These are phyloP conservation scores for Bipolaris bicolor DNA, from an alignment of 2,329 filamentous ascomycete genomes.

Conservation along the genomic window DNA sequence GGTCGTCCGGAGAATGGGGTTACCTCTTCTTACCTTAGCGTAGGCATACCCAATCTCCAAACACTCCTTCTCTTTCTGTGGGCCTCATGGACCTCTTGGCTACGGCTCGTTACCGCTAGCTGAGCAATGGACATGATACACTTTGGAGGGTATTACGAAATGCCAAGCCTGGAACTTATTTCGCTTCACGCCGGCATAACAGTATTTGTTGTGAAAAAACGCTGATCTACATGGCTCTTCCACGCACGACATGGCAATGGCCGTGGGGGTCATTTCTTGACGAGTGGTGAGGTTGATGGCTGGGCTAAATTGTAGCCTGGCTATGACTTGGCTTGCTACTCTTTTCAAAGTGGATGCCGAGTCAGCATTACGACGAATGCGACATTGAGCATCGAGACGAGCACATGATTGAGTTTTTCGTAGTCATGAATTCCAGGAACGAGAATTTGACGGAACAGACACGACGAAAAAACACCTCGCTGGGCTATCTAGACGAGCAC, in stretches of 20 bases:
- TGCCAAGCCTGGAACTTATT: slow-evolving; percentile 32
- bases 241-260: slow-evolving; percentile 34
- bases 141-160: slow-evolving; percentile 31
- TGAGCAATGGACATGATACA: slow-evolving; percentile 35
- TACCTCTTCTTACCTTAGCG: slow-evolving; percentile 48
- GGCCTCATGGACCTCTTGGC: slow-evolving; percentile 35
- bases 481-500: slow-evolving; percentile 45
- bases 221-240: slow-evolving; percentile 27
- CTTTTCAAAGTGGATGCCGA: slow-evolving; percentile 29
- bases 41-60: slow-evolving; percentile 54
- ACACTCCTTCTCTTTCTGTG: slow-evolving; percentile 53
- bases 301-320: slow-evolving; percentile 34
- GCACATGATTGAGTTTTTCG: slow-evolving; percentile 29
- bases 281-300: slow-evolving; percentile 30
- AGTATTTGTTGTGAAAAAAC: slow-evolving; percentile 23
- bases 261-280: slow-evolving; percentile 36
- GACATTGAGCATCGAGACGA: slow-evolving; percentile 25
- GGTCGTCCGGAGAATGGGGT: slow-evolving; percentile 39
- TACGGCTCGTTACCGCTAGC: slow-evolving; percentile 35
- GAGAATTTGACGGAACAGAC: slow-evolving; percentile 51
- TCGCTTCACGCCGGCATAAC: slow-evolving; percentile 10
- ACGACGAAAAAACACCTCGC: slow-evolving; percentile 50
- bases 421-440: slow-evolving; percentile 49
- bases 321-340: slow-evolving; percentile 20
- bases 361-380: slow-evolving; percentile 30